phyloP scores from a whole-genome alignment of 805 yeast genomes.

The Saccharomyces mikatae region DNA sequence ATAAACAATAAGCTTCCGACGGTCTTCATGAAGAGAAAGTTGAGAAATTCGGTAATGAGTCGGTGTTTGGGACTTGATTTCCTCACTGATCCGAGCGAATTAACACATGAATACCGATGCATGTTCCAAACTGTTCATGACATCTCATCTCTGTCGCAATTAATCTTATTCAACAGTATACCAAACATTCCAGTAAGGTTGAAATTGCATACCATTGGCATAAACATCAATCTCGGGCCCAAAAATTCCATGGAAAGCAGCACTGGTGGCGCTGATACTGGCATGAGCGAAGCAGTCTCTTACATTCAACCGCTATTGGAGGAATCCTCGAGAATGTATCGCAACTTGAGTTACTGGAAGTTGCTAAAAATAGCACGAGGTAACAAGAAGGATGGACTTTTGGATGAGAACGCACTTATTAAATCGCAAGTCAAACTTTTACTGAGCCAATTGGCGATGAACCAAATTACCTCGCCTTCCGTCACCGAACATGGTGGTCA shows the following conservation, averaged over 20 bases:
- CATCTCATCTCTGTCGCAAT: not conserved
- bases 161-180: slow-evolving; percentile 2
- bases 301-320: slow-evolving; percentile 18
- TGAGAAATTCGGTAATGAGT: not conserved
- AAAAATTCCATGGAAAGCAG: not conserved
- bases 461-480: not conserved
- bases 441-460: not conserved
- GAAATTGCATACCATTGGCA: slow-evolving; percentile 5
- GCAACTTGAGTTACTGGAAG: slow-evolving; percentile 19
- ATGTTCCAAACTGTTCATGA: slow-evolving; percentile 2
- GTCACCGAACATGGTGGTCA: not conserved
- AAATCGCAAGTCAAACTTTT: not conserved
- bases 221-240: slow-evolving; percentile 1
- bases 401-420: not conserved
- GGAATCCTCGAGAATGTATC: slow-evolving; percentile 19
- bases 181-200: slow-evolving; percentile 2
- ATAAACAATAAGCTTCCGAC: not conserved
- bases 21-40: not conserved
- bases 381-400: not conserved
- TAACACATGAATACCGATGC: slow-evolving; percentile 4
- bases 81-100: not conserved
- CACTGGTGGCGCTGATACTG: not conserved
- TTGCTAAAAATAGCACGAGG: slow-evolving; percentile 20
- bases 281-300: slow-evolving; percentile 2
- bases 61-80: not conserved